Evolutionary conservation across 2,329 filamentous ascomycete genomes (phyloP).

Genomic region (Aspergillus neotritici): DNA sequence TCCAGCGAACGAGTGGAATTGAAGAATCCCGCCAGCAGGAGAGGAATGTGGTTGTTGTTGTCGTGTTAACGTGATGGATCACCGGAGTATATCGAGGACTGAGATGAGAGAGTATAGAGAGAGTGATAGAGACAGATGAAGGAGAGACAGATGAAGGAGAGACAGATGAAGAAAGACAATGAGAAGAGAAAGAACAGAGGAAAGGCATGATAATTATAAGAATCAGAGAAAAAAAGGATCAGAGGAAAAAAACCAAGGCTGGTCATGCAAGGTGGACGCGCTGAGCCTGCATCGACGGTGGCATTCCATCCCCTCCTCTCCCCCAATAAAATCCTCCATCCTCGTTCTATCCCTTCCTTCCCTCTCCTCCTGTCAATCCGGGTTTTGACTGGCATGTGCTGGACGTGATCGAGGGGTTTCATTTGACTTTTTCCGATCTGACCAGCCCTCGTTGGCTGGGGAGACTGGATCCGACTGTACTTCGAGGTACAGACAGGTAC

Average conservation of each 20-base stretch:
- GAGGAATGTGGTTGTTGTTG: slow-evolving; percentile 19
- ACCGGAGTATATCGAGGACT: slow-evolving; percentile 9
- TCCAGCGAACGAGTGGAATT: slow-evolving; percentile 13
- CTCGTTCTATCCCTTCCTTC: too few relatives aligned
- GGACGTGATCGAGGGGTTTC: too few relatives aligned
- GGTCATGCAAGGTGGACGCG: slow-evolving; percentile 11
- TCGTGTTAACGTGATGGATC: slow-evolving; percentile 29
- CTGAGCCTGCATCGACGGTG: slow-evolving; percentile 4
- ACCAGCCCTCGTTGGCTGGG: too few relatives aligned
- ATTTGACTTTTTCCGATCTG: too few relatives aligned
- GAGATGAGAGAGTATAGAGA: slow-evolving; percentile 8
- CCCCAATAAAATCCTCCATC: too few relatives aligned
- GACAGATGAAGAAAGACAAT: slow-evolving; percentile 13
- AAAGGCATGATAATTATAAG: slow-evolving; percentile 15
- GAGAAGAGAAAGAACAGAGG: slow-evolving; percentile 13
- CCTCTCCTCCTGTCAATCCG: too few relatives aligned
- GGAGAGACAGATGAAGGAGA: slow-evolving; percentile 10
- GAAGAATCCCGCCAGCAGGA: slow-evolving; percentile 28
- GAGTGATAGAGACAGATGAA: slow-evolving; percentile 10
- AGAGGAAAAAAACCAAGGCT: slow-evolving; percentile 1
- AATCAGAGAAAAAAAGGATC: slow-evolving; percentile 4
- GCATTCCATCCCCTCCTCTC: too few relatives aligned
- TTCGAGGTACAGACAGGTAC: too few relatives aligned
- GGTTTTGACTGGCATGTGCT: too few relatives aligned
- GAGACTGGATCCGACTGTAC: too few relatives aligned